Percentiles rank a stretch among this genome's conserved stretches.
These are phyloP conservation scores for Coemansia sp. DNA, from an alignment of 192 early-diverging fungal species.

Conservation along the genomic window DNA sequence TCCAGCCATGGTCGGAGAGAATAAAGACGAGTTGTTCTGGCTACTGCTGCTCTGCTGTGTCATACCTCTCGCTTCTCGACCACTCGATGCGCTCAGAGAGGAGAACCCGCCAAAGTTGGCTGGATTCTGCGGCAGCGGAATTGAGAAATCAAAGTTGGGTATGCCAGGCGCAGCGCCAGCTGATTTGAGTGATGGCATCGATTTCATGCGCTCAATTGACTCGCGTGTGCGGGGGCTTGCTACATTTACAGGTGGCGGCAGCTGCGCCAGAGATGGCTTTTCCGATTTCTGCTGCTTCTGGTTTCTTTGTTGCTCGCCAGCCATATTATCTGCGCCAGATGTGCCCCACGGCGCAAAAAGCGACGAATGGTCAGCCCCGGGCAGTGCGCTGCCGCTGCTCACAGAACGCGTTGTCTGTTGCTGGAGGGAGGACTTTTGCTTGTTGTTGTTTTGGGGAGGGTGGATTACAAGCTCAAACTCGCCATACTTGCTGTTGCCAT, in stretches of 20 bases:
- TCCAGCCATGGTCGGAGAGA: constrained; percentile 2
- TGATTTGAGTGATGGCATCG: constrained; percentile 43
- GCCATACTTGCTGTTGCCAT: constrained; percentile 3
- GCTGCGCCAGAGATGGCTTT: constrained; percentile 8
- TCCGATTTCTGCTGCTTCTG: constrained; percentile 3
- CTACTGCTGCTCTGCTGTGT: neutral
- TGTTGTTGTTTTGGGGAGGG: constrained; percentile 1
- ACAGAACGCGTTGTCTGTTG: constrained; percentile 37
- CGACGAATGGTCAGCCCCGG: constrained; percentile 7
- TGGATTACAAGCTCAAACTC: constrained; percentile 20
- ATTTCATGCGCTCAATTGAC: constrained; percentile 52
- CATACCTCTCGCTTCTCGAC: neutral
- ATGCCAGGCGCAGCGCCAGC: constrained; percentile 15
- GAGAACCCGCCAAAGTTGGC: constrained; percentile 6
- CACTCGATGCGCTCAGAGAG: constrained; percentile 17
- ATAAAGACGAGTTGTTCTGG: neutral
- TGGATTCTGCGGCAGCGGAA: constrained; percentile 26
- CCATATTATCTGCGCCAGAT: constrained; percentile 3
- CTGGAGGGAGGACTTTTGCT: constrained; percentile 5
- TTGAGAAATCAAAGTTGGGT: constrained; percentile 34
- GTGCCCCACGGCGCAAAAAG: constrained; percentile 26
- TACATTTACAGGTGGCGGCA: constrained; percentile 10
- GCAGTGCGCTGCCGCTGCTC: constrained; percentile 30
- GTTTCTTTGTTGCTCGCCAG: neutral
- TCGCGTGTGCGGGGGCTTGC: constrained; percentile 23